phyloP scores from a whole-genome alignment of 371 early-diverging fungal species.

The Phascolomyces articulosus region DNA sequence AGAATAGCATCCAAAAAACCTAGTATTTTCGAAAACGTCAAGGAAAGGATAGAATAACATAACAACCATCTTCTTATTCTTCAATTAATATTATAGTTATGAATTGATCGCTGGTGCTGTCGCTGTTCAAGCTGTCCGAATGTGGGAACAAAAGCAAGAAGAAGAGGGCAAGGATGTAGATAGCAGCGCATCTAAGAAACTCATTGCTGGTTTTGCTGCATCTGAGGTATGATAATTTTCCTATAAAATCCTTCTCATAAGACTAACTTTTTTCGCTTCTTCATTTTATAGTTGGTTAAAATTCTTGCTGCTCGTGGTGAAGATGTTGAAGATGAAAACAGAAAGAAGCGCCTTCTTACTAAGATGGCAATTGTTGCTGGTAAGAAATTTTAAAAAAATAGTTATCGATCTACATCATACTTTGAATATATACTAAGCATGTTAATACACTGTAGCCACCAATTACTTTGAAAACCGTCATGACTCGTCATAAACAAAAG shows the following conservation, averaged over 20 bases:
- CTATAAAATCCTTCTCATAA: not conserved
- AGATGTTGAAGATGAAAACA: constrained; percentile 24
- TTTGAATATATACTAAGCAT: too few species aligned
- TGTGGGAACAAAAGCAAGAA: constrained; percentile 46
- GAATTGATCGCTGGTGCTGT: constrained; percentile 68
- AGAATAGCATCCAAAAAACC: too few species aligned
- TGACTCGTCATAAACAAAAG: too few species aligned
- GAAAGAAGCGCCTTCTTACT: constrained; percentile 24
- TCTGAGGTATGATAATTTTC: constrained; percentile 43
- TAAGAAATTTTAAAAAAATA: too few species aligned
- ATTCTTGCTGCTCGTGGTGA: constrained; percentile 32
- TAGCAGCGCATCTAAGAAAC: constrained; percentile 51
- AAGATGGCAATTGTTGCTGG: constrained; percentile 41
- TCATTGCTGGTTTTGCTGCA: constrained; percentile 56
- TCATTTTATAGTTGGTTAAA: constrained; percentile 32
- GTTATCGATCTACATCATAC: too few species aligned
- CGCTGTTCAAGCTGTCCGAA: constrained; percentile 57
- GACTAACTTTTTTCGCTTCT: not conserved
- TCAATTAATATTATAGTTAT: constrained; percentile 28
- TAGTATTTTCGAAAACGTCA: not conserved
- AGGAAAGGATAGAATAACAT: not conserved
- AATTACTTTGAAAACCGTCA: too few species aligned
- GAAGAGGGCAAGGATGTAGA: constrained; percentile 37
- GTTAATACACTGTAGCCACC: too few species aligned
- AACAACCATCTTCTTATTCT: not conserved